Evolutionary conservation across 2,329 filamentous ascomycete species (phyloP).

Genomic region (Fusarium chaquense): DNA sequence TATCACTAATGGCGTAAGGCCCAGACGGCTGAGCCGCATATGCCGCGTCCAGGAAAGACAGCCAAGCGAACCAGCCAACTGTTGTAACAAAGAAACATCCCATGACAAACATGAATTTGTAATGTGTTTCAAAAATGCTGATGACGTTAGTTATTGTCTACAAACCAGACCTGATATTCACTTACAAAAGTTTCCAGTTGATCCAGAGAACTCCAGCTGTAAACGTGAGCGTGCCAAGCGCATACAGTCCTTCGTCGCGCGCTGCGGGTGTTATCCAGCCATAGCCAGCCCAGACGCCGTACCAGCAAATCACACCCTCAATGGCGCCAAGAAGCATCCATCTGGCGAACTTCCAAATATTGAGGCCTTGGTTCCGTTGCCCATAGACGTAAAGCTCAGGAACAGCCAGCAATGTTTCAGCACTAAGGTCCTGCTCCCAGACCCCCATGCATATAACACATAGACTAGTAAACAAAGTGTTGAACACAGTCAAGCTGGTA

Average conservation of each 20-base stretch:
- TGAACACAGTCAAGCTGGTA: conserved; percentile 90
- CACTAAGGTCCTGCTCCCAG: conserved; percentile 88
- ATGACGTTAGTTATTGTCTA: conserved; percentile 37
- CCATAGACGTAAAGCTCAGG: conserved; percentile 91
- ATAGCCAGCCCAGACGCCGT: conserved; percentile 68
- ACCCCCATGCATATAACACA: conserved; percentile 90
- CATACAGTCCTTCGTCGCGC: conserved; percentile 76
- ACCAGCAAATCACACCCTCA: conserved; percentile 81
- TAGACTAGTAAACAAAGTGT: conserved; percentile 91
- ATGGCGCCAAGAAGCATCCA: conserved; percentile 83
- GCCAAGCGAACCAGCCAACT: conserved; percentile 79
- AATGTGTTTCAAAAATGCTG: conserved; percentile 79
- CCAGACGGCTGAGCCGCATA: conserved; percentile 65
- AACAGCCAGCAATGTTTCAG: conserved; percentile 88
- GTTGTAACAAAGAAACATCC: conserved; percentile 69
- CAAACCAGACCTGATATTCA: conserved; percentile 29
- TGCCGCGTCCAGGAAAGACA: conserved; percentile 74
- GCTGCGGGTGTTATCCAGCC: conserved; percentile 62
- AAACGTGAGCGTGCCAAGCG: conserved; percentile 79
- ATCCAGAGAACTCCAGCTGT: conserved; percentile 78
- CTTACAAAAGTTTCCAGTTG: conserved; percentile 80
- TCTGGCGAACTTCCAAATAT: conserved; percentile 76
- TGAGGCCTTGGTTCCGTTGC: conserved; percentile 78
- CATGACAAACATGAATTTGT: conserved; percentile 75
- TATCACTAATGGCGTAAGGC: conserved; percentile 75